Evolutionary conservation across 2,329 filamentous ascomycete species (phyloP).

Genomic region (Diaporthe citriasiana): DNA sequence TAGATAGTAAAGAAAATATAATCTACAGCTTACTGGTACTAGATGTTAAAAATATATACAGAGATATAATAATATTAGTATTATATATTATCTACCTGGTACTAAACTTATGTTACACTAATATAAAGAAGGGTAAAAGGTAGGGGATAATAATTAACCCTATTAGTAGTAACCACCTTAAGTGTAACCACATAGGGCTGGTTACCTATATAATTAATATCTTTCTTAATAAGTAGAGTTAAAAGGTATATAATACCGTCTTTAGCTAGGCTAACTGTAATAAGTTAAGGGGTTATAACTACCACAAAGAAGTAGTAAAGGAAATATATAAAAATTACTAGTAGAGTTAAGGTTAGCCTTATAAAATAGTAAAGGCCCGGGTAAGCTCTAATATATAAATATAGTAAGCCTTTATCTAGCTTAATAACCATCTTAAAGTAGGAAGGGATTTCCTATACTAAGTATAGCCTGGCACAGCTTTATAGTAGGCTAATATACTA

Average conservation of each 20-base stretch:
- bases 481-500: not conserved
- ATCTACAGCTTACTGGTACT: not conserved
- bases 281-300: not conserved
- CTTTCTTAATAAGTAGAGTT: not conserved
- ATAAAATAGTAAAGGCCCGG: not conserved
- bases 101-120: not conserved
- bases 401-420: not conserved
- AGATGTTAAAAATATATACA: not conserved
- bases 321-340: not conserved
- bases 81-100: not conserved
- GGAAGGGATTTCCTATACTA: not conserved
- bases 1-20: not conserved
- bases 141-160: no score
- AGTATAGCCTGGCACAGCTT: not conserved
- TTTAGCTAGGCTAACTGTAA: not conserved
- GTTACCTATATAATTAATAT: not conserved
- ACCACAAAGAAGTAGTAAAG: not conserved
- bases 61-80: not conserved
- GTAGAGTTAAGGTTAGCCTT: not conserved
- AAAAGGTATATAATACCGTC: not conserved
- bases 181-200: not conserved
- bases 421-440: not conserved
- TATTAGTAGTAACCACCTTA: no score
- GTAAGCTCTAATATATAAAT: not conserved
- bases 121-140: not conserved